Percentiles rank a stretch among this genome's conserved stretches.
phyloP scores from a whole-genome alignment of 2,329 filamentous ascomycete species.

The Botryosphaeria agaves region DNA sequence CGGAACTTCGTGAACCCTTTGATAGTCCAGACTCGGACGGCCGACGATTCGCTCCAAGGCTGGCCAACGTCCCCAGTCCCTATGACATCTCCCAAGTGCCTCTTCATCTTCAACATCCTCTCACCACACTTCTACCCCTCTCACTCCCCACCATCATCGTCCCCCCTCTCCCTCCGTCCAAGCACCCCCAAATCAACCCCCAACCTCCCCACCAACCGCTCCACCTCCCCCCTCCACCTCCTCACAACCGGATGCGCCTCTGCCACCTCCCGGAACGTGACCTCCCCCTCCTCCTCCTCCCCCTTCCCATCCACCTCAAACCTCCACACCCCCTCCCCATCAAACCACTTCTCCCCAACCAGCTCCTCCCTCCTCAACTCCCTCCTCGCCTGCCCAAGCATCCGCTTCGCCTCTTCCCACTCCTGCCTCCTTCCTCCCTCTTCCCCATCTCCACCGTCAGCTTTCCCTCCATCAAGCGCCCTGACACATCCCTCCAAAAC shows the following conservation, averaged over 20 bases:
- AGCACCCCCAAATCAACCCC: no score
- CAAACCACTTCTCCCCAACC: slow-evolving; percentile 50
- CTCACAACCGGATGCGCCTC: slow-evolving; percentile 47
- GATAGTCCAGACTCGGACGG: no score
- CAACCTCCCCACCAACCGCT: no score
- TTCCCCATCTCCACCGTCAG: slow-evolving; percentile 8
- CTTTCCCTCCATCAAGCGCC: slow-evolving; percentile 20
- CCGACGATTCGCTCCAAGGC: no score
- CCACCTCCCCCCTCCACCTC: no score
- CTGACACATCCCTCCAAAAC: slow-evolving; percentile 53
- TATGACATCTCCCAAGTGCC: no score
- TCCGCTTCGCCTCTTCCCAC: slow-evolving; percentile 11
- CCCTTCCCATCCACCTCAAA: slow-evolving; percentile 30
- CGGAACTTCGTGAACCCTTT: no score
- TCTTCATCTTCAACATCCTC: no score
- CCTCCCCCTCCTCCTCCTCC: slow-evolving; percentile 20
- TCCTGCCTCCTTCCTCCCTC: slow-evolving; percentile 21
- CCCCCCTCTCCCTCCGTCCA: no score
- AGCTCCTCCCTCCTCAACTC: slow-evolving; percentile 46
- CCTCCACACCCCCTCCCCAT: slow-evolving; percentile 52
- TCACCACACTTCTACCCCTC: no score
- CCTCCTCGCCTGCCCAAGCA: slow-evolving; percentile 28
- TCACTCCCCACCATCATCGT: no score
- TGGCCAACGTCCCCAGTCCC: no score
- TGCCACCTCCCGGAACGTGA: slow-evolving; percentile 45